Evolutionary conservation across 2,329 filamentous ascomycete genomes (phyloP).

Genomic region (Paecilomyces dactylethromorphus): DNA sequence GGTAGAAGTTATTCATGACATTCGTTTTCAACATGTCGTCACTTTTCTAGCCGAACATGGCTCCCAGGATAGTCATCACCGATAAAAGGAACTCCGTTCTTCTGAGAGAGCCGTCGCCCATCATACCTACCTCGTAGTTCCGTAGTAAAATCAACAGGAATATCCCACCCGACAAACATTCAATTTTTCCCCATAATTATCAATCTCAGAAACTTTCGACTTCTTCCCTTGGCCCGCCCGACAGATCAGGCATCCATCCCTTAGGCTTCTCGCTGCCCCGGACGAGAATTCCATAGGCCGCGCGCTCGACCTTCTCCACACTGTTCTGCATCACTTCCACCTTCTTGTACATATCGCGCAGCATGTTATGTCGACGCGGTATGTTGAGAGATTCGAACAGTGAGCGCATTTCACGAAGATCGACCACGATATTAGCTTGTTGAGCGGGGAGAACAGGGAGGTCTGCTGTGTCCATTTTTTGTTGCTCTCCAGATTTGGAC

Average conservation of each 20-base stretch:
- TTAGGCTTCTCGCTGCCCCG: slow-evolving; percentile 81
- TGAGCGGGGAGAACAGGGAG: slow-evolving; percentile 16
- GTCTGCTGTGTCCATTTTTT: background rate
- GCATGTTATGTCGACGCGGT: slow-evolving; percentile 46
- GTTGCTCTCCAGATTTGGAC: background rate
- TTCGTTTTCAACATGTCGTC: background rate
- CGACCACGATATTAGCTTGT: slow-evolving; percentile 65
- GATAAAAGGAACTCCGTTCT: too few species aligned
- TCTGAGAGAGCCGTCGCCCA: too few species aligned
- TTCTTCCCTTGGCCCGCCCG: slow-evolving; percentile 27
- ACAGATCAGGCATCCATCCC: slow-evolving; percentile 82
- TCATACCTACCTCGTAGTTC: background rate
- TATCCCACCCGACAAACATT: background rate
- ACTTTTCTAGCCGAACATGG: background rate
- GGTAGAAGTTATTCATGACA: background rate
- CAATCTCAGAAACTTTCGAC: slow-evolving; percentile 30
- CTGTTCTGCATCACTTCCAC: slow-evolving; percentile 78
- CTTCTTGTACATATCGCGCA: slow-evolving; percentile 67
- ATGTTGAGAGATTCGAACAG: slow-evolving; percentile 68
- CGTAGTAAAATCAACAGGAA: background rate
- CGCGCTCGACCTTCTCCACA: slow-evolving; percentile 88
- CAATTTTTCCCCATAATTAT: background rate
- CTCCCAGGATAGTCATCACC: background rate
- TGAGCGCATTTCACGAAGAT: slow-evolving; percentile 71
- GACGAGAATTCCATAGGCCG: slow-evolving; percentile 81